A percentile compares a stretch with the other conserved stretches of the same genome.
These are phyloP conservation scores for Colletotrichum horii DNA, from an alignment of 2,329 filamentous ascomycete genomes.

Conservation along the genomic window DNA sequence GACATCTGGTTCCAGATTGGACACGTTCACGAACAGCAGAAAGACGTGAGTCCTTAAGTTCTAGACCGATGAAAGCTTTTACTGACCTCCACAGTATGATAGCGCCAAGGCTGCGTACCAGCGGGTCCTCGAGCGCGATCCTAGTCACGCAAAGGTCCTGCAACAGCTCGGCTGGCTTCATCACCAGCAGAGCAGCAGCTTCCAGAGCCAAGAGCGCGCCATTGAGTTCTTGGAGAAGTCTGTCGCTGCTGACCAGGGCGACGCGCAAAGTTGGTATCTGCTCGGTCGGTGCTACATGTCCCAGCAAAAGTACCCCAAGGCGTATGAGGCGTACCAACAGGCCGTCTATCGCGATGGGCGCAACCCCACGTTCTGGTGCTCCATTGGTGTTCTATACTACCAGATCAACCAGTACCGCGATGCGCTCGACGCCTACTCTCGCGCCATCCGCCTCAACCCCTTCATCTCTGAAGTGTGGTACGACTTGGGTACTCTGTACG, in stretches of 20 bases:
- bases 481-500: constrained; percentile 95
- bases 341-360: constrained; percentile 97
- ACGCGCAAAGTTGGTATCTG: constrained; percentile 98
- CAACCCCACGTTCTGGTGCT: constrained; percentile 99
- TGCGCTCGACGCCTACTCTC: constrained; percentile 95
- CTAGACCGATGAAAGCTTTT: neutral
- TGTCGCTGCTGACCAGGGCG: constrained; percentile 87
- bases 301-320: constrained; percentile 97
- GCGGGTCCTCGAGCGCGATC: constrained; percentile 91
- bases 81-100: constrained; percentile 72
- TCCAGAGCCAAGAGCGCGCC: constrained; percentile 90
- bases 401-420: constrained; percentile 99
- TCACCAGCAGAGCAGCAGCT: constrained; percentile 92
- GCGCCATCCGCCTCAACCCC: constrained; percentile 93
- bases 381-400: constrained; percentile 97
- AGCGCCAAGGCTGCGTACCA: constrained; percentile 91
- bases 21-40: constrained; percentile 98
- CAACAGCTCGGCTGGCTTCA: constrained; percentile 98
- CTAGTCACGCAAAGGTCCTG: constrained; percentile 95
- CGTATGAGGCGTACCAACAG: constrained; percentile 98
- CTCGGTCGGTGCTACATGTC: constrained; percentile 99
- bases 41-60: constrained; percentile 75
- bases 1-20: constrained; percentile 99
- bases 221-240: constrained; percentile 98
- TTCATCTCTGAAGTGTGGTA: constrained; percentile 99